These are phyloP conservation scores for Clarireedia monteithiana DNA, from an alignment of 2,329 filamentous ascomycete species.

Conservation along the genomic window DNA sequence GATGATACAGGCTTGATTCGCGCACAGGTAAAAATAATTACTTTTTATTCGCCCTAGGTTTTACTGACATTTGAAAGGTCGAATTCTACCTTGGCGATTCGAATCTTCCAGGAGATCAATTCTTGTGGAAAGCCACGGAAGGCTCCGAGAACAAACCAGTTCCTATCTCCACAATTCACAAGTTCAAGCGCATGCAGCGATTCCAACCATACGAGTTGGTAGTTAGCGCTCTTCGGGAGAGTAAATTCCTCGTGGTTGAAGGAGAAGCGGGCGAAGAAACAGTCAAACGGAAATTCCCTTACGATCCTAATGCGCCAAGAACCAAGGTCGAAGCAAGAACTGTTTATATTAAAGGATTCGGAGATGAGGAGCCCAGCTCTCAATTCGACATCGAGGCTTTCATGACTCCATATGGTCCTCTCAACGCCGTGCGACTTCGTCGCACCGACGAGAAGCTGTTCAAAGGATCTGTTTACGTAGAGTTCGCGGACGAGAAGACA, in stretches of 20 bases:
- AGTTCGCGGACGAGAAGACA: conserved; percentile 74
- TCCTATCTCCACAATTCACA: conserved; percentile 66
- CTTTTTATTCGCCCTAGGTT: not conserved
- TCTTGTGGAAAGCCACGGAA: conserved; percentile 70
- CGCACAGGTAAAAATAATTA: conserved; percentile 45
- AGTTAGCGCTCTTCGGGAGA: conserved; percentile 74
- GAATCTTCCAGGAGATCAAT: conserved; percentile 84
- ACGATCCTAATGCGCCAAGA: conserved; percentile 48
- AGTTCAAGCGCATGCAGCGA: conserved; percentile 91
- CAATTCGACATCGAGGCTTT: conserved; percentile 94
- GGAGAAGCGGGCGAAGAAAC: conserved; percentile 66
- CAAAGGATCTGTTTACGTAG: conserved; percentile 95
- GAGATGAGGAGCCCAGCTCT: conserved; percentile 70
- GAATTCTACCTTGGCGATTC: conserved; percentile 95
- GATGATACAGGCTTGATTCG: conserved; percentile 59
- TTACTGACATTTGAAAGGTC: conserved; percentile 46
- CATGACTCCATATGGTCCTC: conserved; percentile 72
- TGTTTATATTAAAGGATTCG: conserved; percentile 92
- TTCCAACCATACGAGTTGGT: conserved; percentile 85
- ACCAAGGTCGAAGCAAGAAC: conserved; percentile 63
- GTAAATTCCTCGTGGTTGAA: conserved; percentile 62
- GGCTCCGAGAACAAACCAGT: conserved; percentile 78
- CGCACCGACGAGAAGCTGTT: conserved; percentile 66
- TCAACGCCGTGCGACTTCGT: conserved; percentile 80
- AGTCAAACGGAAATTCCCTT: conserved; percentile 69